phyloP scores from a whole-genome alignment of 768 basidiomycete genomes.

The Lactarius hatsudake region DNA sequence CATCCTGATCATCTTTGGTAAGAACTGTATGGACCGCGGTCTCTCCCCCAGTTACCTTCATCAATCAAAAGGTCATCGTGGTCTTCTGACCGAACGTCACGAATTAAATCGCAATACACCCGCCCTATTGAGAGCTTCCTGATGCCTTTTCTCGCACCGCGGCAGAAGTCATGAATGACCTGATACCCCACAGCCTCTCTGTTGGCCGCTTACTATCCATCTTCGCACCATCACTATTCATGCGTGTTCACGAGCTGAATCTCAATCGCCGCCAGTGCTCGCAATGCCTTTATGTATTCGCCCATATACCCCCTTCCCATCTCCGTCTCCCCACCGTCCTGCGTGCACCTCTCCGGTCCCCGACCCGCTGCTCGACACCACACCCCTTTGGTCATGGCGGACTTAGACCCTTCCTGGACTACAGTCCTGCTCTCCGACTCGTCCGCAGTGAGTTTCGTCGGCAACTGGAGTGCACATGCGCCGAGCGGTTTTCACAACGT shows the following conservation, averaged over 20 bases:
- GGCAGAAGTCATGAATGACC: not conserved
- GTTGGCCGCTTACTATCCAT: not conserved
- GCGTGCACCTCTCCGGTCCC: not conserved
- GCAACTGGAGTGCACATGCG: not conserved
- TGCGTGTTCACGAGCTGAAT: not conserved
- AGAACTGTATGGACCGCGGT: no score
- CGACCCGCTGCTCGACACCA: not conserved
- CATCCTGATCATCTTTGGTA: no score
- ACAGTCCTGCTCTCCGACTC: not conserved
- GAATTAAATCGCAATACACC: not conserved
- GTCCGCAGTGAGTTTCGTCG: not conserved
- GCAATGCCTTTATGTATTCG: no score
- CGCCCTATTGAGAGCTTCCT: not conserved
- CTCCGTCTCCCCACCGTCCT: not conserved
- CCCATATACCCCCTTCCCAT: not conserved
- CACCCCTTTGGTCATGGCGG: not conserved
- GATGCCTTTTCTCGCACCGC: not conserved
- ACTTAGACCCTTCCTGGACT: not conserved
- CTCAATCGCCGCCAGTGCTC: not conserved
- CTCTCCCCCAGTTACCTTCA: no score
- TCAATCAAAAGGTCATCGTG: no score
- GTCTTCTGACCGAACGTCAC: no score
- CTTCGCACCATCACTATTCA: not conserved
- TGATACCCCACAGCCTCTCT: not conserved
- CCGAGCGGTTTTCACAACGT: no score